Evolutionary conservation across 306 rosid genomes (phyloP).

Genomic region (Alnus rubra): DNA sequence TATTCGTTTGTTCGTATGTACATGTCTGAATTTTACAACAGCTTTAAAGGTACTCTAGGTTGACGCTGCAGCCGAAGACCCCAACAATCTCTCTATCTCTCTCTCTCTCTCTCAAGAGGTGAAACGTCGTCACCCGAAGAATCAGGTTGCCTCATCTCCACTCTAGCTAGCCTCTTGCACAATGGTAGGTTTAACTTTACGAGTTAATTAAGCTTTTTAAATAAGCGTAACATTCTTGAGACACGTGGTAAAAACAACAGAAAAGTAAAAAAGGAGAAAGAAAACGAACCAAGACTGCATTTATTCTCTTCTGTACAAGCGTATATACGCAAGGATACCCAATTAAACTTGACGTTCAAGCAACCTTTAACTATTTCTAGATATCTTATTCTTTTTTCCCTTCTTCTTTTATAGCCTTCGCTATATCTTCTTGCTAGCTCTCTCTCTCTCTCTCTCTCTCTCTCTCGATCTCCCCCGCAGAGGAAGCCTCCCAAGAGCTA

Average conservation of each 20-base stretch:
- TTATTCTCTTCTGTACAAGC: constrained; percentile 31
- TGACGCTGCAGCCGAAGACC: constrained; percentile 67
- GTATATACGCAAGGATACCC: constrained; percentile 47
- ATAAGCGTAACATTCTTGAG: background rate
- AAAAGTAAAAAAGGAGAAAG: background rate
- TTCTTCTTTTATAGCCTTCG: constrained; percentile 29
- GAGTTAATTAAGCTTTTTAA: constrained; percentile 10
- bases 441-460: constrained; percentile 13
- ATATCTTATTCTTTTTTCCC: constrained; percentile 13
- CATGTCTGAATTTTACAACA: constrained; percentile 29
- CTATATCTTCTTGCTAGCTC: constrained; percentile 8
- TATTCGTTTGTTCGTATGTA: constrained; percentile 39
- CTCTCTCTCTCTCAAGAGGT: constrained; percentile 50
- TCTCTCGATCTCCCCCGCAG: constrained; percentile 11
- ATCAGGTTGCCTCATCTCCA: constrained; percentile 71
- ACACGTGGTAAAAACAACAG: background rate
- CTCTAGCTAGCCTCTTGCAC: constrained; percentile 51
- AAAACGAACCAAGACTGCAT: constrained; percentile 3
- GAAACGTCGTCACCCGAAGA: constrained; percentile 63
- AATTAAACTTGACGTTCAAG: constrained; percentile 57
- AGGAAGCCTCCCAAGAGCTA: constrained; percentile 17
- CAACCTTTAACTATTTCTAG: constrained; percentile 46
- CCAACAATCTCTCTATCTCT: constrained; percentile 24
- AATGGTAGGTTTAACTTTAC: background rate
- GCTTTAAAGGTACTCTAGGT: constrained; percentile 71